Percentiles rank a stretch among this genome's conserved stretches.
Evolutionary conservation across 2,329 filamentous ascomycete genomes (phyloP).

Genomic region (Fusarium subglutinans): DNA sequence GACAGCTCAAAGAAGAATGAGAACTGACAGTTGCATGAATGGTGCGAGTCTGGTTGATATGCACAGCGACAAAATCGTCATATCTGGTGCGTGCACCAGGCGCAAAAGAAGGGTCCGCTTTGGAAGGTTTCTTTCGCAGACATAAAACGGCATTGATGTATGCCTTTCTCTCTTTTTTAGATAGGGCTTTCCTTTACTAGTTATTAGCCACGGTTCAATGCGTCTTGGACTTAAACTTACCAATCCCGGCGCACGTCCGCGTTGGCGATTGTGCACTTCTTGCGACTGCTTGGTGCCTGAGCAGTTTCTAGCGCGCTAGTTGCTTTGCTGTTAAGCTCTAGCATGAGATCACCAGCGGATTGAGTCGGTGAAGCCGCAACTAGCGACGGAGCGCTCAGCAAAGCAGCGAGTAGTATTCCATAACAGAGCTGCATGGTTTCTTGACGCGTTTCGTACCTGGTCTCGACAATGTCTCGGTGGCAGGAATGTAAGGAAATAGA

Average conservation of each 20-base stretch:
- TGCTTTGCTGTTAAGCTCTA: background rate
- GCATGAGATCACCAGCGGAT: background rate
- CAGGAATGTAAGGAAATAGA: background rate
- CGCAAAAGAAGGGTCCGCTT: background rate
- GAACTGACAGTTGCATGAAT: conserved; percentile 3
- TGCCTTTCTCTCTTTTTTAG: background rate
- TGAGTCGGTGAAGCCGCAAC: background rate
- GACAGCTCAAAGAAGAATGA: rapidly evolving
- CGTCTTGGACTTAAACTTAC: rapidly evolving
- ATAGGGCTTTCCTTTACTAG: background rate
- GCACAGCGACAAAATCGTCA: conserved; percentile 14
- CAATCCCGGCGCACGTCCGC: background rate
- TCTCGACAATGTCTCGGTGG: too few relatives aligned
- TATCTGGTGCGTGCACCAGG: conserved; percentile 7
- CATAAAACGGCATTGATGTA: conserved; percentile 2
- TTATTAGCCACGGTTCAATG: rapidly evolving
- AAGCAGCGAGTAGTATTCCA: background rate
- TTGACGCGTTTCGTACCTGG: rapidly evolving
- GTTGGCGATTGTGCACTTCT: conserved; percentile 1
- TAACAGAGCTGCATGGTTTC: background rate
- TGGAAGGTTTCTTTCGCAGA: background rate
- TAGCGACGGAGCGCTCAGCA: background rate
- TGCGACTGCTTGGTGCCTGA: rapidly evolving
- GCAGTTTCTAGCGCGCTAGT: background rate
- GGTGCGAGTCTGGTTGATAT: conserved; percentile 1